Percentiles rank a stretch among this genome's conserved stretches.
These are phyloP conservation scores for Trametes meyenii DNA, from an alignment of 768 basidiomycete species.

Conservation along the genomic window DNA sequence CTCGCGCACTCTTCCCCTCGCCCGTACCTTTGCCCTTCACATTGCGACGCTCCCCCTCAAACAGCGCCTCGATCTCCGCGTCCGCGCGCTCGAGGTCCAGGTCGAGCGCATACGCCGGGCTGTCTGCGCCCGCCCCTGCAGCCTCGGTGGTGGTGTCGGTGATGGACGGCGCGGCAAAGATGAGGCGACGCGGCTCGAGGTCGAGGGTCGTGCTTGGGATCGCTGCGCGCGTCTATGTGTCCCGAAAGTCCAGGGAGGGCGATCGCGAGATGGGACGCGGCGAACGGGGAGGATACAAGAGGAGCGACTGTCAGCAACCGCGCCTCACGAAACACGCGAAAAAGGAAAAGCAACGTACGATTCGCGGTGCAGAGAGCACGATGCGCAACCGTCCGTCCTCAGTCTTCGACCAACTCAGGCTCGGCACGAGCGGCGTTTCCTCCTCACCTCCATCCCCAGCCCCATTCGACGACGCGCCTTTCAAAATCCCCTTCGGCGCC, in stretches of 20 bases:
- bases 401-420: conserved; percentile 56
- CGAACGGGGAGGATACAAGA: not conserved
- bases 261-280: no score
- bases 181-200: conserved; percentile 61
- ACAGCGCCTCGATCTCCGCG: conserved; percentile 47
- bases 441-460: not conserved
- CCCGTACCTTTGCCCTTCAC: conserved; percentile 1
- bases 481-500: conserved; percentile 48
- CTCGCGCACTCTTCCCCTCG: conserved; percentile 26
- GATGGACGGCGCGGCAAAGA: conserved; percentile 47
- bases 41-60: conserved; percentile 7
- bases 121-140: not conserved
- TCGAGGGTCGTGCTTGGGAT: conserved; percentile 59
- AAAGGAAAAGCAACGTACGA: conserved; percentile 52
- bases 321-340: not conserved
- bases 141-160: conserved; percentile 1
- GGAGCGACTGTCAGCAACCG: no score
- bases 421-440: conserved; percentile 4
- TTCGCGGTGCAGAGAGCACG: conserved; percentile 54
- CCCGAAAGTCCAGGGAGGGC: no score
- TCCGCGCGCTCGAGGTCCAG: conserved; percentile 60
- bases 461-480: conserved; percentile 28
- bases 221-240: conserved; percentile 46
- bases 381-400: conserved; percentile 44
- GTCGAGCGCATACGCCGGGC: conserved; percentile 49